phyloP scores from a whole-genome alignment of 805 yeast species.

The Cyberlindnera mrakii region DNA sequence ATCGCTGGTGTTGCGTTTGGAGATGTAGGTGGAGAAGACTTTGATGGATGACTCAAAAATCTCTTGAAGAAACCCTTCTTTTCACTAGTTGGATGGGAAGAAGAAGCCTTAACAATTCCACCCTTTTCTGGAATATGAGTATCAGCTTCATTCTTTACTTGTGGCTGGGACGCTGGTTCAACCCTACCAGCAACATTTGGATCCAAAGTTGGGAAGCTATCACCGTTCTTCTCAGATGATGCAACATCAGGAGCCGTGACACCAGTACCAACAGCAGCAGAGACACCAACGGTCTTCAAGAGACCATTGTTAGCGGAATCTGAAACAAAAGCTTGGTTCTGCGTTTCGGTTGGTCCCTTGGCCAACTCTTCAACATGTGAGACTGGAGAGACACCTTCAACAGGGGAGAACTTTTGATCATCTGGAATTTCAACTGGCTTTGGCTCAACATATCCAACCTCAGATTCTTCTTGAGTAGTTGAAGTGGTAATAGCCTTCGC shows the following conservation, averaged over 20 bases:
- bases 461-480: slow-evolving; percentile 1
- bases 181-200: slow-evolving; percentile 16
- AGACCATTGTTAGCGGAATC: background rate
- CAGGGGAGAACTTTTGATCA: slow-evolving; percentile 15
- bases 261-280: slow-evolving; percentile 3
- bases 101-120: background rate
- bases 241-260: slow-evolving; percentile 2
- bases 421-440: slow-evolving; percentile 17
- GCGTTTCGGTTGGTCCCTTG: background rate
- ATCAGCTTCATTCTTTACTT: no score
- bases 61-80: slow-evolving; percentile 10
- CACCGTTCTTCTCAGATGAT: background rate
- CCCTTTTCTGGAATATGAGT: background rate
- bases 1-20: slow-evolving; percentile 5
- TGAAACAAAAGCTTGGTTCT: background rate
- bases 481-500: background rate
- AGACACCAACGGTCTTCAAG: slow-evolving; percentile 2
- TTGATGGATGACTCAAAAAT: slow-evolving; percentile 4
- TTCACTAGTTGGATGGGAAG: slow-evolving; percentile 1
- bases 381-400: slow-evolving; percentile 5
- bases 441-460: slow-evolving; percentile 8
- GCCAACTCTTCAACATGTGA: slow-evolving; percentile 3
- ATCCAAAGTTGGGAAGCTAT: slow-evolving; percentile 14
- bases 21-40: slow-evolving; percentile 3
- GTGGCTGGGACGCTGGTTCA: background rate